phyloP scores from a whole-genome alignment of 768 basidiomycete species.

The Macrolepiota fuliginosa region DNA sequence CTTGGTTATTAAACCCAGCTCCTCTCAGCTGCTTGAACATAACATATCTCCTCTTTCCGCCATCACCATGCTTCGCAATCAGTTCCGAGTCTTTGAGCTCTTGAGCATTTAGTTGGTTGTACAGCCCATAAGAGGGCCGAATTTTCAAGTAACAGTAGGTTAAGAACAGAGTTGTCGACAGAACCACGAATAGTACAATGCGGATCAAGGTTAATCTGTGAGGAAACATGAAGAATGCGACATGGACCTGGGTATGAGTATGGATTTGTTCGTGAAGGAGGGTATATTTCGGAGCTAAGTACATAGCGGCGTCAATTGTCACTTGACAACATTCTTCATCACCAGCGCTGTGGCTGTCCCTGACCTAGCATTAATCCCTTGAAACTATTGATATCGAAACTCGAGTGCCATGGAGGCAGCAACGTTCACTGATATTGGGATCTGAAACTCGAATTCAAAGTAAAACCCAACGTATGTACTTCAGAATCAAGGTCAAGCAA shows the following conservation, averaged over 20 bases:
- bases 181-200: not conserved
- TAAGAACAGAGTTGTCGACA: not conserved
- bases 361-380: not conserved
- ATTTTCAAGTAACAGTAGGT: conserved; percentile 32
- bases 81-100: conserved; percentile 30
- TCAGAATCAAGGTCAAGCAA: too few species aligned
- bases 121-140: conserved; percentile 38
- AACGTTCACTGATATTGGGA: too few species aligned
- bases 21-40: conserved; percentile 44
- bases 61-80: conserved; percentile 18
- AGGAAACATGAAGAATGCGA: not conserved
- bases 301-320: not conserved
- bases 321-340: not conserved
- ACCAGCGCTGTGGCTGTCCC: too few species aligned
- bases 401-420: too few species aligned
- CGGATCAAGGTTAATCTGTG: not conserved
- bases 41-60: conserved; percentile 33
- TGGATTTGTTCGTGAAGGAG: not conserved
- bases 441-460: too few species aligned
- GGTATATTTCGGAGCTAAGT: not conserved
- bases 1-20: conserved; percentile 51
- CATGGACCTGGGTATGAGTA: not conserved
- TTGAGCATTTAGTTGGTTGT: conserved; percentile 26
- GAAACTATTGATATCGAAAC: not conserved
- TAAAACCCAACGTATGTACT: too few species aligned